Evolutionary conservation across 805 yeast species (phyloP).

Genomic region (Ogataea nakhonphanomensis): DNA sequence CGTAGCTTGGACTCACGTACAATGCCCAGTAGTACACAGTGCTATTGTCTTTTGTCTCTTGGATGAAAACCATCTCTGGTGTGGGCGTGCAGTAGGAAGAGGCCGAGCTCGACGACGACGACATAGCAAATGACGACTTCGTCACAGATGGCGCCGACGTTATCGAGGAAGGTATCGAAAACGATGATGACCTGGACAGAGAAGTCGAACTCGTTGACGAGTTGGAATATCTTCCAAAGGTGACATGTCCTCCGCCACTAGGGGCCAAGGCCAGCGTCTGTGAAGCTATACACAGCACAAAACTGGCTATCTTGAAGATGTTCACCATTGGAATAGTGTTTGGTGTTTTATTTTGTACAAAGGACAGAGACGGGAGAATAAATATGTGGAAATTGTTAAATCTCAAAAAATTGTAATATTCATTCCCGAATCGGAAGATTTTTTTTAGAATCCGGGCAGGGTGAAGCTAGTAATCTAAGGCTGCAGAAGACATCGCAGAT

Average conservation of each 20-base stretch:
- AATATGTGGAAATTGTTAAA: not conserved
- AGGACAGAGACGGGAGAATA: no score
- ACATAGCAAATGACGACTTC: not conserved
- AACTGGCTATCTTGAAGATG: conserved; percentile 1
- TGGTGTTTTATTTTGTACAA: not conserved
- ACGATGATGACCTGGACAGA: not conserved
- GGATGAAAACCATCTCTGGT: conserved; percentile 3
- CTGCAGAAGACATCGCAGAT: not conserved
- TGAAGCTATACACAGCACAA: conserved; percentile 1
- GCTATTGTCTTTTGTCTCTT: not conserved
- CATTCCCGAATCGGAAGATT: conserved; percentile 2
- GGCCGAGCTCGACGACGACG: not conserved
- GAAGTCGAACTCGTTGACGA: not conserved
- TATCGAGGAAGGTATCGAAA: not conserved
- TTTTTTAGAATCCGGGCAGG: not conserved
- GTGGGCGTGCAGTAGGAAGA: not conserved
- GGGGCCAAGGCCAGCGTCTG: not conserved
- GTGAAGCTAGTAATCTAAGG: not conserved
- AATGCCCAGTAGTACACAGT: conserved; percentile 8
- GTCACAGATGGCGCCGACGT: not conserved
- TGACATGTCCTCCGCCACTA: not conserved
- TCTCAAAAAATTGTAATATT: not conserved
- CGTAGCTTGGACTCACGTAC: conserved; percentile 8
- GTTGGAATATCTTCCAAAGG: not conserved
- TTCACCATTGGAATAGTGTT: conserved; percentile 4